These are phyloP conservation scores for Fusarium sp. DNA, from an alignment of 2,329 filamentous ascomycete genomes.

Conservation along the genomic window DNA sequence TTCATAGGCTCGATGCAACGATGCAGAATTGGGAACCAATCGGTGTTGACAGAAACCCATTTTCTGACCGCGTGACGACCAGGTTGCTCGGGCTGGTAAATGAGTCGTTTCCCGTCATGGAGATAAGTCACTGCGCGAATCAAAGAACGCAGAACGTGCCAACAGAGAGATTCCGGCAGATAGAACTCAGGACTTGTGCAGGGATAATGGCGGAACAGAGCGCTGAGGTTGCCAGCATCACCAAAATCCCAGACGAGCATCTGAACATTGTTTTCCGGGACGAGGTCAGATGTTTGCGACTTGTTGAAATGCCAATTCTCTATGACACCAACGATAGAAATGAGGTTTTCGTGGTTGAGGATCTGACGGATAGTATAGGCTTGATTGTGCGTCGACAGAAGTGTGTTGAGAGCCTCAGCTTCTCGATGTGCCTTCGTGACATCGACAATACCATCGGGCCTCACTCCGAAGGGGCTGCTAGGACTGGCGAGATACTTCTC, in stretches of 20 bases:
- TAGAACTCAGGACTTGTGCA: constrained; percentile 44
- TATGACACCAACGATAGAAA: constrained; percentile 56
- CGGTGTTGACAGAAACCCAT: constrained; percentile 46
- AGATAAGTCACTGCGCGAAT: constrained; percentile 62
- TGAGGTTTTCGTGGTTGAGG: constrained; percentile 62
- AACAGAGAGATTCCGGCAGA: constrained; percentile 64
- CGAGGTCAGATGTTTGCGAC: constrained; percentile 8
- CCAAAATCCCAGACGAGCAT: constrained; percentile 63
- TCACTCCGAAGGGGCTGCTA: constrained; percentile 19
- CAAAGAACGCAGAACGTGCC: constrained; percentile 63
- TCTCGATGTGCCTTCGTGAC: constrained; percentile 29
- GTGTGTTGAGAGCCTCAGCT: constrained; percentile 35
- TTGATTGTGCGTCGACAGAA: constrained; percentile 40
- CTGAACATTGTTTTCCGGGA: constrained; percentile 35
- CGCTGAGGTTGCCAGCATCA: constrained; percentile 60
- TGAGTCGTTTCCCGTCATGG: constrained; percentile 58
- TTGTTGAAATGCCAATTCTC: constrained; percentile 34
- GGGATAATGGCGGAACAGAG: constrained; percentile 50
- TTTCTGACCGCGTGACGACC: not conserved
- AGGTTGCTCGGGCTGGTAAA: constrained; percentile 11
- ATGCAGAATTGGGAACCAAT: constrained; percentile 65
- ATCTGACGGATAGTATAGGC: constrained; percentile 48
- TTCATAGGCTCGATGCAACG: constrained; percentile 58
- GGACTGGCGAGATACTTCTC: constrained; percentile 49
- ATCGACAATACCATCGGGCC: not conserved